Evolutionary conservation across 139 green algal species (phyloP), one percentile per base, ranked within the genome.

Genomic region (Auxenochlorella protothecoides): DNA sequence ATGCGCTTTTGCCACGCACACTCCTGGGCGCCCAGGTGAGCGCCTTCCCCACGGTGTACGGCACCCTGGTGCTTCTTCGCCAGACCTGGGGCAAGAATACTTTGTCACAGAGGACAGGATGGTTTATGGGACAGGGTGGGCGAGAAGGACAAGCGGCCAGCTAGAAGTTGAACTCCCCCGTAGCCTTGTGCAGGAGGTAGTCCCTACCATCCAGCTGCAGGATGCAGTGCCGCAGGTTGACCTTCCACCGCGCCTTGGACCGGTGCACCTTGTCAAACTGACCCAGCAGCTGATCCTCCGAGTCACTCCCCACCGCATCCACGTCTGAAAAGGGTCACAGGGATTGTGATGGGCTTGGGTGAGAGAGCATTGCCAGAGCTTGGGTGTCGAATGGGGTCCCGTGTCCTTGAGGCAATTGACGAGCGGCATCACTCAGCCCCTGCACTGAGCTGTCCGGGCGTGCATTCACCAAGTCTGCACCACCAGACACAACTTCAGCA

Each of bases 251-350:
- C 12, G 16, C 55, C 59, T 83, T 83, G 64, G 53, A 77, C 53
- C 73, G 78, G 60, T 79, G 74, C 59, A 83, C 78, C 60, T 75
- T 77, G 15, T 83, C 78, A 77, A 83, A 83, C 69, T 80, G 73
- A 7, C 78, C 78, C 9, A 83, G 65, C 68, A 82, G 59, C 62
- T 79, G 69, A 68, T 82, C 62, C 52, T 78, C 63, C 15, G 27
- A 44, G 27, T 44, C 27, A 44, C 27, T 44, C 27, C 27, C 27
- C 27, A 44, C 27, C 27, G 27, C 27, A 44, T 44, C 27, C 27
- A 44, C 27, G 27, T 44, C 27, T 44, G 27, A 44, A 44, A 44
- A 44, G 27, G 27, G 27, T 44, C 27, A 44, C 27, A 44, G 27
- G 27, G 27, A 44, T 44, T 44, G 27, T 44, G 57, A 62, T 62